These are phyloP conservation scores for Fragilaria radians DNA, from an alignment of 108 stramenopile genomes.

Conservation along the genomic window DNA sequence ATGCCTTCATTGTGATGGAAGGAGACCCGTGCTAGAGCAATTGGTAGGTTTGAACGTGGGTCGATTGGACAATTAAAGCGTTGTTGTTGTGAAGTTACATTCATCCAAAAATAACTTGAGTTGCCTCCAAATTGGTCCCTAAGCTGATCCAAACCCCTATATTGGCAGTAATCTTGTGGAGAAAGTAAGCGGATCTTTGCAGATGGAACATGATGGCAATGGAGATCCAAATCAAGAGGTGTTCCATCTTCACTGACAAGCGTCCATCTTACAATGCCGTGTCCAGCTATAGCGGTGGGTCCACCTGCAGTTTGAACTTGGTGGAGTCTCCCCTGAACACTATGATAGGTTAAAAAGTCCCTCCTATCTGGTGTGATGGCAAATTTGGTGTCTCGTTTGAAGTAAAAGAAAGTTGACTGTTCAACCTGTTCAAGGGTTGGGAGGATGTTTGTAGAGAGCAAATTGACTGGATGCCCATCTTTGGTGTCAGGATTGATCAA, in stretches of 20 bases:
- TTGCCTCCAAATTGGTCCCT: not conserved
- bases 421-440: not conserved
- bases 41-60: slow-evolving; percentile 1
- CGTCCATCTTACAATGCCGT: not conserved
- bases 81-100: not conserved
- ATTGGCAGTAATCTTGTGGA: not conserved
- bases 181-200: not conserved
- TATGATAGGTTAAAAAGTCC: not conserved
- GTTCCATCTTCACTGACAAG: not conserved
- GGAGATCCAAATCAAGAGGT: not conserved
- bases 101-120: not conserved
- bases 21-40: not conserved
- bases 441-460: not conserved
- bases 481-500: not conserved
- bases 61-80: slow-evolving; percentile 1
- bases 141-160: not conserved
- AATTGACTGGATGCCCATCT: not conserved
- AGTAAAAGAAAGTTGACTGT: not conserved
- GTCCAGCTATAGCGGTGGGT: not conserved
- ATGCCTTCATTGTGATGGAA: not conserved
- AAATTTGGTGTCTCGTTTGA: not conserved
- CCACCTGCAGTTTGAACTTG: not conserved
- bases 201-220: not conserved
- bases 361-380: not conserved
- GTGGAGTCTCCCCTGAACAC: not conserved